phyloP scores from a whole-genome alignment of 441 rosid genomes.

The Arabidopsis lyrata region DNA sequence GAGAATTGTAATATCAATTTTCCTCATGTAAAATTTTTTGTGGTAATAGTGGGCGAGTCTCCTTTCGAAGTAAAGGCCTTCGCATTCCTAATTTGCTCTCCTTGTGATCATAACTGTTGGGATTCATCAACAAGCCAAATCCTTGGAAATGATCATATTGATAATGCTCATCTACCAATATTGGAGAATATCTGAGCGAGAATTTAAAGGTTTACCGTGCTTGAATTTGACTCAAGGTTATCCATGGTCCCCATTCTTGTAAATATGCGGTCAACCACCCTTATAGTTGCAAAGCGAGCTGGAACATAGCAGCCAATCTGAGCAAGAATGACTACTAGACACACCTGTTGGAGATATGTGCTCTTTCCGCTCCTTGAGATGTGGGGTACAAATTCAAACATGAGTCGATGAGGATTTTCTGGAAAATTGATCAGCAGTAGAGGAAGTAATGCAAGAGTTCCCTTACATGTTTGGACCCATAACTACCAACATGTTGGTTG shows the following conservation, averaged over 20 bases:
- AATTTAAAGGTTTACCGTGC: constrained; percentile 69
- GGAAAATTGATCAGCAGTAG: constrained; percentile 18
- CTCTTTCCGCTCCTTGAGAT: constrained; percentile 97
- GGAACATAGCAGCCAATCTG: constrained; percentile 98
- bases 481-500: constrained; percentile 91
- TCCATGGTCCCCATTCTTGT: constrained; percentile 97
- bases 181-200: constrained; percentile 13
- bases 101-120: background rate
- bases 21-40: too few relatives aligned
- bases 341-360: constrained; percentile 98
- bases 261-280: constrained; percentile 91
- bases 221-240: constrained; percentile 92
- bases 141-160: background rate
- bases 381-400: constrained; percentile 37
- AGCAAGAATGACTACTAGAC: constrained; percentile 92
- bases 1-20: constrained; percentile 22
- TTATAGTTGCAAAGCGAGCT: constrained; percentile 85
- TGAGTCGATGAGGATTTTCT: constrained; percentile 23
- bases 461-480: constrained; percentile 98
- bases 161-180: constrained; percentile 11
- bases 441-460: constrained; percentile 30
- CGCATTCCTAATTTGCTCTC: background rate
- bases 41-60: too few relatives aligned
- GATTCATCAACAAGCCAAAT: constrained; percentile 30
- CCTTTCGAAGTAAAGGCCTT: too few relatives aligned